phyloP scores from a whole-genome alignment of 352 stramenopile species.

The Phytophthora pinifolia region DNA sequence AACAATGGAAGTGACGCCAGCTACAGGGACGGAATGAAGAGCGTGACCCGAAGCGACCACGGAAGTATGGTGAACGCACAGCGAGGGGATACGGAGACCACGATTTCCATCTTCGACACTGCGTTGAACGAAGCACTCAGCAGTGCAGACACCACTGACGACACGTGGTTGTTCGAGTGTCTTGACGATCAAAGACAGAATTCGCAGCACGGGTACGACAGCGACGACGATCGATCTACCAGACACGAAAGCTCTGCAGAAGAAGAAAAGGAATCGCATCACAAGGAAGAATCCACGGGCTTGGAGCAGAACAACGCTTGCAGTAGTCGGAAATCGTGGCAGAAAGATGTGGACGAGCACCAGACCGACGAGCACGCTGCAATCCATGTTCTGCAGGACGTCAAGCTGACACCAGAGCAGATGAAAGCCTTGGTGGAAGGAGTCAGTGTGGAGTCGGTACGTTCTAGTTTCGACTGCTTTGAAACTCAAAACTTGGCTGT shows the following conservation, averaged over 20 bases:
- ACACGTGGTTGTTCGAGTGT: slow-evolving; percentile 34
- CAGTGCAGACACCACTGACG: slow-evolving; percentile 20
- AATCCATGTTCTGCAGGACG: background rate
- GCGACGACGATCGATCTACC: slow-evolving; percentile 18
- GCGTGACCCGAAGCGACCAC: slow-evolving; percentile 14
- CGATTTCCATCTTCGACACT: slow-evolving; percentile 28
- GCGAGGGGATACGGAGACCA: slow-evolving; percentile 33
- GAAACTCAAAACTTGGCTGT: background rate
- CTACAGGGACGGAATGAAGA: slow-evolving; percentile 12
- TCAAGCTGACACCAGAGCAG: slow-evolving; percentile 5
- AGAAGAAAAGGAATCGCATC: slow-evolving; percentile 4
- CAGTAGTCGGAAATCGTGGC: slow-evolving; percentile 24
- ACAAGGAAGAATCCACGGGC: background rate
- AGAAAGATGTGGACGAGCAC: background rate
- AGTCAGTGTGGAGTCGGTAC: slow-evolving; percentile 22
- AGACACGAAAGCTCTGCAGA: slow-evolving; percentile 12
- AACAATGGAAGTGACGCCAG: slow-evolving; percentile 22
- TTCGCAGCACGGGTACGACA: slow-evolving; percentile 6
- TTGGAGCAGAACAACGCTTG: slow-evolving; percentile 5
- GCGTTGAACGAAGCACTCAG: slow-evolving; percentile 22
- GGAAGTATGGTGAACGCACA: slow-evolving; percentile 20
- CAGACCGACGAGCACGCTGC: background rate
- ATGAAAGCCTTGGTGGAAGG: slow-evolving; percentile 12
- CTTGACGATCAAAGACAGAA: slow-evolving; percentile 9
- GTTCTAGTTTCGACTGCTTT: slow-evolving; percentile 9